A percentile compares a stretch with the other conserved stretches of the same genome.
phyloP scores from a whole-genome alignment of 768 basidiomycete species.

The Stropharia rugosoannulata region DNA sequence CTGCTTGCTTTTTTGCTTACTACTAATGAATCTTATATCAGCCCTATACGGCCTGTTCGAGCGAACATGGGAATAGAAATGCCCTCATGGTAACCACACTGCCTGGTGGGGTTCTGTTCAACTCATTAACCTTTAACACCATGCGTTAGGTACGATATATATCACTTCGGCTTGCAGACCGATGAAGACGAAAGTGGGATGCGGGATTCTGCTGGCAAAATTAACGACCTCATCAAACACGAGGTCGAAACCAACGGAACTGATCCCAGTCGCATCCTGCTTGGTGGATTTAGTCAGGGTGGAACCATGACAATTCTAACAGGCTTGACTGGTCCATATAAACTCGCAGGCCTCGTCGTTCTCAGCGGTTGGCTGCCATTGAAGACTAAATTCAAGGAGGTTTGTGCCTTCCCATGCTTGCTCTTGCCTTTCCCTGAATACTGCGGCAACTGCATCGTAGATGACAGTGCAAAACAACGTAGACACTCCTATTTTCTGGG shows the following conservation, averaged over 20 bases:
- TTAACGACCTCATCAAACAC: constrained; percentile 68
- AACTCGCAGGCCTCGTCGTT: constrained; percentile 68
- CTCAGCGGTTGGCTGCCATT: constrained; percentile 84
- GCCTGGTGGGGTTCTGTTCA: constrained; percentile 1
- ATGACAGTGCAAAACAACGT: constrained; percentile 59
- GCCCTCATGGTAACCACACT: constrained; percentile 64
- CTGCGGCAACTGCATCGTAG: constrained; percentile 31
- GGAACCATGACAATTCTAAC: constrained; percentile 76
- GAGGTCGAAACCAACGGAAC: constrained; percentile 72
- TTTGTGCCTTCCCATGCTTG: constrained; percentile 27
- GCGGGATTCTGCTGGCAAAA: constrained; percentile 55
- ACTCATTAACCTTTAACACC: constrained; percentile 8
- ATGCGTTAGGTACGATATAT: constrained; percentile 71
- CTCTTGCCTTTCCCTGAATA: constrained; percentile 6
- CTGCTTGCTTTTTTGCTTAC: constrained; percentile 4
- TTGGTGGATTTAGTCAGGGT: constrained; percentile 92
- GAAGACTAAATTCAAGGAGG: constrained; percentile 60
- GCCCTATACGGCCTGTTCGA: constrained; percentile 61
- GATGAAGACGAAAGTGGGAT: constrained; percentile 80
- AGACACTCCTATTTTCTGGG: constrained; percentile 81
- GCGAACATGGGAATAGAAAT: constrained; percentile 73
- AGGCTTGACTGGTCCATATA: constrained; percentile 64
- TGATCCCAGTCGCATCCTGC: constrained; percentile 66
- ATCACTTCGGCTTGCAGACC: constrained; percentile 56
- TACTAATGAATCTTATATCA: constrained; percentile 20